Percentiles rank a stretch among this genome's conserved stretches.
Evolutionary conservation across 176 grass and related monocot species (phyloP).

Genomic region (Ananas comosus): DNA sequence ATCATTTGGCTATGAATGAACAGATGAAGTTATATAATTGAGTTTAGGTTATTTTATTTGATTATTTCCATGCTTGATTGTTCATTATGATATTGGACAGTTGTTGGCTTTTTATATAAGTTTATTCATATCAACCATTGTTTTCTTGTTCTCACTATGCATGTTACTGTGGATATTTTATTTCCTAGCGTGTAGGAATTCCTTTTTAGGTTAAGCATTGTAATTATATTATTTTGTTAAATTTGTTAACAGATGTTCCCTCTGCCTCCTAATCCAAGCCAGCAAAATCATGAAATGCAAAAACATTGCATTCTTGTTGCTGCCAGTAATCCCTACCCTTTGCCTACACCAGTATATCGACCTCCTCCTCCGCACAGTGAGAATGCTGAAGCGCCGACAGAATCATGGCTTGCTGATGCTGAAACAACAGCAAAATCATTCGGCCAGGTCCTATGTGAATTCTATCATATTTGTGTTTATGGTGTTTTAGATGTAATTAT

Average conservation of each 20-base stretch:
- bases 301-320: slow-evolving; percentile 89
- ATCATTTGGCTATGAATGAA: too few relatives aligned
- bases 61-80: background rate
- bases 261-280: slow-evolving; percentile 19
- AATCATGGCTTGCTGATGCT: slow-evolving; percentile 60
- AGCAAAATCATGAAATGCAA: slow-evolving; percentile 67
- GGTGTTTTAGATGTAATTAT: slow-evolving; percentile 8
- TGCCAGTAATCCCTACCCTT: slow-evolving; percentile 85
- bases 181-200: background rate
- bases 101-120: background rate
- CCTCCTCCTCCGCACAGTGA: slow-evolving; percentile 47
- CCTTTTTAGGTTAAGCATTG: background rate
- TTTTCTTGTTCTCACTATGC: slow-evolving; percentile 2
- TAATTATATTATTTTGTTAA: background rate
- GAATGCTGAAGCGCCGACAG: slow-evolving; percentile 45
- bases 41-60: background rate
- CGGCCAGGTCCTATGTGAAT: slow-evolving; percentile 43
- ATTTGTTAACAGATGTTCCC: slow-evolving; percentile 42
- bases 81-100: background rate
- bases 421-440: slow-evolving; percentile 77
- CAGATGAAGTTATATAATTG: background rate
- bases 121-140: background rate
- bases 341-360: slow-evolving; percentile 64
- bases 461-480: slow-evolving; percentile 5
- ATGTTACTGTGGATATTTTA: background rate